These are phyloP conservation scores for Mortierella alpina DNA, from an alignment of 192 early-diverging fungal species.

Conservation along the genomic window DNA sequence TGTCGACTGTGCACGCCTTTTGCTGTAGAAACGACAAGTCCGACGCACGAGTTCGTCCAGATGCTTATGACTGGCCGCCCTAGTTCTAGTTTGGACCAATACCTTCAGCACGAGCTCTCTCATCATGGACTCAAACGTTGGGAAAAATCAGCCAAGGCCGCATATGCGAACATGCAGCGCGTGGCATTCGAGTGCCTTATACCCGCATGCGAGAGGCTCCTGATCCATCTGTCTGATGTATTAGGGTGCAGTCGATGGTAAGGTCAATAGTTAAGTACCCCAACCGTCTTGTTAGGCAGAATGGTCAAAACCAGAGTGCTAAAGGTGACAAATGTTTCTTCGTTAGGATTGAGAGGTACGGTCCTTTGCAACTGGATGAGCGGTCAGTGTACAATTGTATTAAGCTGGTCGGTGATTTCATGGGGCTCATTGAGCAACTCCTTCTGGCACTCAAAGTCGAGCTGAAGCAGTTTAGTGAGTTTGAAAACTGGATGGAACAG, in stretches of 20 bases:
- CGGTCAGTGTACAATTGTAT: slow-evolving; percentile 18
- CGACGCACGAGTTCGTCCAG: slow-evolving; percentile 33
- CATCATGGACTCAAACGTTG: slow-evolving; percentile 35
- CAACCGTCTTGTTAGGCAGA: not conserved
- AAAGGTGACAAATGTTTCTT: not conserved
- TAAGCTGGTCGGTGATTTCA: slow-evolving; percentile 33
- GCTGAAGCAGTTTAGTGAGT: slow-evolving; percentile 36
- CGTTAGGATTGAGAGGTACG: slow-evolving; percentile 28
- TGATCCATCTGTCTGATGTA: slow-evolving; percentile 32
- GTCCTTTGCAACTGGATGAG: slow-evolving; percentile 14
- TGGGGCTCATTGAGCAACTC: slow-evolving; percentile 25
- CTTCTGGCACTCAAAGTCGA: slow-evolving; percentile 32
- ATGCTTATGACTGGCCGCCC: slow-evolving; percentile 30
- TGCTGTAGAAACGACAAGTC: slow-evolving; percentile 16
- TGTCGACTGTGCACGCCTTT: not conserved
- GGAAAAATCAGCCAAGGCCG: slow-evolving; percentile 26
- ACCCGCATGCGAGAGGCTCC: slow-evolving; percentile 35
- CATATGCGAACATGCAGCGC: slow-evolving; percentile 26
- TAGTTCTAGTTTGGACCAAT: slow-evolving; percentile 25
- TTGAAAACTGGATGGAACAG: slow-evolving; percentile 47
- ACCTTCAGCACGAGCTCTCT: slow-evolving; percentile 30
- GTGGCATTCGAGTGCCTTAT: slow-evolving; percentile 43
- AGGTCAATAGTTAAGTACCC: not conserved
- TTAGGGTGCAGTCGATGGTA: slow-evolving; percentile 43
- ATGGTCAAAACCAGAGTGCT: not conserved